phyloP scores from a whole-genome alignment of 495 filamentous ascomycete genomes.

The Cairneyella variabilis region DNA sequence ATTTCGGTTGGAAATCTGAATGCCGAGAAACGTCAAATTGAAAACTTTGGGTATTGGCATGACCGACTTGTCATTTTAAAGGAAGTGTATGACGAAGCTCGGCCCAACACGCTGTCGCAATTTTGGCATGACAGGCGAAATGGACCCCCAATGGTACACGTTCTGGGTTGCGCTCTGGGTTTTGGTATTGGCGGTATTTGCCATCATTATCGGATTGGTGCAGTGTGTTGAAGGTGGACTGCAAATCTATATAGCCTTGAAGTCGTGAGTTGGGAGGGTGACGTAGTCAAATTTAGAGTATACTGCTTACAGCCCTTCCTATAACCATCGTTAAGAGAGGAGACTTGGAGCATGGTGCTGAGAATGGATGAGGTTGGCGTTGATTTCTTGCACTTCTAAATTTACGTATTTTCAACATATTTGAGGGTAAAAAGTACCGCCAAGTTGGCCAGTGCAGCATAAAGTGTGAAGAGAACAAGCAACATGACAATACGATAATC shows the following conservation, averaged over 20 bases:
- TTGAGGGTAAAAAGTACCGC: too few species aligned
- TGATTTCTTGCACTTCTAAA: too few species aligned
- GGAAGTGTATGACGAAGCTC: constrained; percentile 46
- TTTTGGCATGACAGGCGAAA: constrained; percentile 51
- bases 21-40: constrained; percentile 35
- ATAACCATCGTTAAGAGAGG: too few species aligned
- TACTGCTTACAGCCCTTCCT: too few species aligned
- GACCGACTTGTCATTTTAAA: constrained; percentile 51
- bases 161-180: constrained; percentile 51
- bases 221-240: constrained; percentile 44
- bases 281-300: too few species aligned
- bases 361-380: too few species aligned
- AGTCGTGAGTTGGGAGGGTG: not conserved
- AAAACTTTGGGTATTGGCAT: constrained; percentile 45
- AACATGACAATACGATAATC: too few species aligned
- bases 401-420: too few species aligned
- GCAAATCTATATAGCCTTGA: constrained; percentile 36
- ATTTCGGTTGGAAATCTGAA: constrained; percentile 28
- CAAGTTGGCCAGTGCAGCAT: too few species aligned
- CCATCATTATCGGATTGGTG: constrained; percentile 42
- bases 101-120: constrained; percentile 40
- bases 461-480: too few species aligned
- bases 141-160: constrained; percentile 48
- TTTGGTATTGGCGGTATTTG: constrained; percentile 40
- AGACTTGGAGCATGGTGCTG: too few species aligned